phyloP scores from a whole-genome alignment of 1,139 yeast genomes.

The Kluyveromyces sp. region DNA sequence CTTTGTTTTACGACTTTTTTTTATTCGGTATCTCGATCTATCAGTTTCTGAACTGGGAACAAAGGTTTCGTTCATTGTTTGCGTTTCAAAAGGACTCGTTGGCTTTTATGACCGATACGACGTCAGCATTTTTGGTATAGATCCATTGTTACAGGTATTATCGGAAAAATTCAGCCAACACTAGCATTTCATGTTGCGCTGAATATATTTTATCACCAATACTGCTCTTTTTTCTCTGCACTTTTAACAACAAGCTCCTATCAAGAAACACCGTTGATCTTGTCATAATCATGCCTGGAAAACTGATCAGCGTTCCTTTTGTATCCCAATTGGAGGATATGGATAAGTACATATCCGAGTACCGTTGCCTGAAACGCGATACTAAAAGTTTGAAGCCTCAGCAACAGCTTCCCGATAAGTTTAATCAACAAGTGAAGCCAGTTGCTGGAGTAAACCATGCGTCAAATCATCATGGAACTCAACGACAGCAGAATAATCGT shows the following conservation, averaged over 20 bases:
- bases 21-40: no score
- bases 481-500: conserved; percentile 7
- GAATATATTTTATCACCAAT: no score
- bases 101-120: no score
- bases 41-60: no score
- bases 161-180: no score
- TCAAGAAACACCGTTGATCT: no score
- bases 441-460: background rate
- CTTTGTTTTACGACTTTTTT: no score
- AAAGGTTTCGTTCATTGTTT: no score
- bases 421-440: background rate
- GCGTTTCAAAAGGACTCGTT: no score
- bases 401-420: conserved; percentile 1
- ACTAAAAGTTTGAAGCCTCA: conserved; percentile 6
- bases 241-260: background rate
- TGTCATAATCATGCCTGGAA: conserved; percentile 27
- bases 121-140: background rate
- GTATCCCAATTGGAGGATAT: conserved; percentile 32
- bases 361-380: conserved; percentile 19
- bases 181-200: no score
- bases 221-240: no score
- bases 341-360: conserved; percentile 27
- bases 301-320: conserved; percentile 27
- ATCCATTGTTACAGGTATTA: background rate
- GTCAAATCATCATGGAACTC: background rate